Base-by-base conservation (phyloP, 768 basidiomycete genomes). In the Amanita exitialis region DNA sequence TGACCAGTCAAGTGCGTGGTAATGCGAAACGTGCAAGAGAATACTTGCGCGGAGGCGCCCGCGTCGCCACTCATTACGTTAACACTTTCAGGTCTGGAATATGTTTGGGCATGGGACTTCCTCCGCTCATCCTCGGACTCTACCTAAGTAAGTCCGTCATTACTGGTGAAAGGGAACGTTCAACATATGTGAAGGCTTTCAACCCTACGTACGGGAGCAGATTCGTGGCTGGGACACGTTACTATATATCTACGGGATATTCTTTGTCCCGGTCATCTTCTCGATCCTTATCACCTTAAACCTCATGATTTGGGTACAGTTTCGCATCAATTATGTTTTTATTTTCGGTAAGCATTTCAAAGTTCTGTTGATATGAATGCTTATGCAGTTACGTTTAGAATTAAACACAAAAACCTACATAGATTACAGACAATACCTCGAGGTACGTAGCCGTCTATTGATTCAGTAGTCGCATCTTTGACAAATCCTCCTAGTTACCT, bases 321-420 rank as follows among this genome's bases (percentile, higher is more conserved):
- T 82, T 4, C 75, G 86, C 42, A 91, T 99, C 58, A 98, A 97
- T 62, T 95, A 93, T 59, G 77, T 83, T n/a, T 95, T 97, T 63
- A 89, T 94, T 32, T 89, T 94, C 59, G 86, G 86, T 87, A 53
- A 35, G 76, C 21, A 27, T 58, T 21, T 36, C 44, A 52, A 13
- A 55, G 4, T 34, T 16, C 41, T 30, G 18, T 23, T 45, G 13
- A 18, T 6, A n/a, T 37, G 10, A 1, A 4, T 16, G n/a, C 53
- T 37, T 34, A 45, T 46, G n/a, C 20, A 34, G 18, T 30, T 28
- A 54, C 10, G 9, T 30, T 18, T 18, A 84, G 90, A 87, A 62
- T 63, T 94, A 49, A 78, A 90, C 55, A 61, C 81, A 20, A 74
- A 81, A 51, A 81, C 83, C 30, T 79, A 75, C 25, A 66, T 94